Conservation (phyloP, 73 alveolate genomes). For the Tetrahymena borealis region DNA sequence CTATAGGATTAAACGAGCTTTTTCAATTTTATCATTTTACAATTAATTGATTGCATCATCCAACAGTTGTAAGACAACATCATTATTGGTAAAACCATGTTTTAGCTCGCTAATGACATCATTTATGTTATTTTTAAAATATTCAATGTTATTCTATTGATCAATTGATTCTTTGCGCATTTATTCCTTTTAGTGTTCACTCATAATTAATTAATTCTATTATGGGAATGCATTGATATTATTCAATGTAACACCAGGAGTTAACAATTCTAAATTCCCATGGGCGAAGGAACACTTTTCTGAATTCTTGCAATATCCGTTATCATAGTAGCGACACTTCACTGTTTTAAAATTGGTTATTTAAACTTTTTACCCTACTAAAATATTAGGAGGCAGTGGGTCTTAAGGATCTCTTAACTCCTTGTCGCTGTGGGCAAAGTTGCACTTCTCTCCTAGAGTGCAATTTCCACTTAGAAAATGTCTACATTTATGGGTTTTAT, state of each 20-base stretch:
- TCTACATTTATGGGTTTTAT: slow-evolving; percentile 43
- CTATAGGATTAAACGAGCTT: neutral
- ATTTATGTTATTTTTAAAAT: neutral
- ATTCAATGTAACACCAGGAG: neutral
- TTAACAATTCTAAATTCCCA: slow-evolving; percentile 2
- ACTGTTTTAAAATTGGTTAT: slow-evolving; percentile 7
- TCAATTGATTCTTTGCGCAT: neutral
- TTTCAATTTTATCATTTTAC: neutral
- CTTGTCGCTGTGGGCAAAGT: slow-evolving; percentile 46
- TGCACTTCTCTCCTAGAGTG: slow-evolving; percentile 44
- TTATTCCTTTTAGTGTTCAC: neutral
- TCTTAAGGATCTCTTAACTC: slow-evolving; percentile 39
- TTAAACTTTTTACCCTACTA: neutral
- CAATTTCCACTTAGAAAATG: slow-evolving; percentile 46
- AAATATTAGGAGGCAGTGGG: neutral
- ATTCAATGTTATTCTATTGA: neutral
- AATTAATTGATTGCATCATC: neutral
- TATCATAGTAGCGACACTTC: slow-evolving; percentile 19
- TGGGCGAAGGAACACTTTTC: slow-evolving; percentile 41
- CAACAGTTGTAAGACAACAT: neutral
- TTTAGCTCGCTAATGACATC: neutral
- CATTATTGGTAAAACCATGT: neutral
- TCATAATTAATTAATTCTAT: neutral
- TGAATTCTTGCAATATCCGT: slow-evolving; percentile 39
- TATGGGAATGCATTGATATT: neutral